Conservation (phyloP, 176 grass and related monocot genomes). For the Neostapfia colusana region DNA sequence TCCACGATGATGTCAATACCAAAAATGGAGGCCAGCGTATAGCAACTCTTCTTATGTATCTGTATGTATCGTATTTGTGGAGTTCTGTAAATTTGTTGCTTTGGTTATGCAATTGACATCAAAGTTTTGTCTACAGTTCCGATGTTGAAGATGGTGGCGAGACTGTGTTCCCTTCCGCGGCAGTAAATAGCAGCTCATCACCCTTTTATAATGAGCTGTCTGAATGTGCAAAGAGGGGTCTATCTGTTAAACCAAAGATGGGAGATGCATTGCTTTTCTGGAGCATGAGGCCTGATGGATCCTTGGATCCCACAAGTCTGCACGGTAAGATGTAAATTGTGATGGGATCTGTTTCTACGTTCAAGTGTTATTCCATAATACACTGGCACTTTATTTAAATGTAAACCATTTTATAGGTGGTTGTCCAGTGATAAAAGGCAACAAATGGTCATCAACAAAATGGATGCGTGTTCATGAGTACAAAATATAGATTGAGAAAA, state of each 20-base stretch:
- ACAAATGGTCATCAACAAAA: slow-evolving; percentile 98
- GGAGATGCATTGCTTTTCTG: slow-evolving; percentile 98
- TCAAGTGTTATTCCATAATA: not conserved
- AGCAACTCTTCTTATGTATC: slow-evolving; percentile 98
- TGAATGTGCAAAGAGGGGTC: slow-evolving; percentile 73
- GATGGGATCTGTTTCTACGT: slow-evolving; percentile 4
- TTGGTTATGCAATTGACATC: slow-evolving; percentile 31
- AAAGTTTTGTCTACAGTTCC: slow-evolving; percentile 59
- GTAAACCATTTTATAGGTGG: slow-evolving; percentile 56
- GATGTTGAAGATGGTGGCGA: slow-evolving; percentile 99
- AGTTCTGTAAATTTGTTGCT: not conserved
- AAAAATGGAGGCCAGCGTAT: slow-evolving; percentile 92
- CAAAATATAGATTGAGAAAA: slow-evolving; percentile 50
- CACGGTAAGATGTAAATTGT: slow-evolving; percentile 58
- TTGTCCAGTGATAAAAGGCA: slow-evolving; percentile 79
- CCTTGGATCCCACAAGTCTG: slow-evolving; percentile 76
- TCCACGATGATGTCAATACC: slow-evolving; percentile 83
- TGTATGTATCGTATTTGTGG: slow-evolving; percentile 60
- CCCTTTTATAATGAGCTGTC: slow-evolving; percentile 80
- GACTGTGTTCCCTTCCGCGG: slow-evolving; percentile 74
- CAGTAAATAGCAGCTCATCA: slow-evolving; percentile 78
- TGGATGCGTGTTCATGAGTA: slow-evolving; percentile 91
- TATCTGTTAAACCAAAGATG: slow-evolving; percentile 91
- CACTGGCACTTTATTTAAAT: slow-evolving; percentile 12
- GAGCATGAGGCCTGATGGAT: slow-evolving; percentile 94